Conservation (phyloP, 208 protist genomes). For the Crithidia brevicula region DNA sequence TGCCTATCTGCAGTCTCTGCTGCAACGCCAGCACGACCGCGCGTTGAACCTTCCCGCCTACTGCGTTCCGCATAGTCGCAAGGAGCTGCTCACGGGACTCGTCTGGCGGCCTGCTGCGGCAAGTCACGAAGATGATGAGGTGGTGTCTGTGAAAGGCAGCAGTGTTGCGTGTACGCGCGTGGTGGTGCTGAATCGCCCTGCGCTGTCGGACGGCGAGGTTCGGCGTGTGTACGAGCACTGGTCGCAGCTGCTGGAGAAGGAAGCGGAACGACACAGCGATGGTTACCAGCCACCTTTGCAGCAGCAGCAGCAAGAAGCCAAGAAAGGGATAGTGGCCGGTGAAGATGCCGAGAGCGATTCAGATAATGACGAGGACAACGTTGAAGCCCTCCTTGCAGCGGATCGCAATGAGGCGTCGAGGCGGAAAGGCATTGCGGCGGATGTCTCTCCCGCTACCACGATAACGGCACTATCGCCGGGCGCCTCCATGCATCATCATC, state of each 20-base stretch:
- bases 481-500: neutral
- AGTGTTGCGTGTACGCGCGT: constrained; percentile 7
- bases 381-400: neutral
- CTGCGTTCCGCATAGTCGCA: constrained; percentile 23
- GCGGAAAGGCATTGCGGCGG: no score
- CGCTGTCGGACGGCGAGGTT: constrained; percentile 12
- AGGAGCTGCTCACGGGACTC: constrained; percentile 21
- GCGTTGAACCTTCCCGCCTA: constrained; percentile 26
- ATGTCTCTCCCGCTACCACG: neutral
- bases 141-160: neutral
- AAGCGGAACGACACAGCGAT: constrained; percentile 19
- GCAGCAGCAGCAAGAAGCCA: neutral
- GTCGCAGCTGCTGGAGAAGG: constrained; percentile 14
- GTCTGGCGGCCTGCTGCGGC: constrained; percentile 13
- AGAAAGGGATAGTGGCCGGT: neutral
- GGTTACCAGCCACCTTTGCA: no score
- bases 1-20: constrained; percentile 24
- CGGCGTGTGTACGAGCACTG: constrained; percentile 21
- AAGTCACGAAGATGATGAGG: neutral
- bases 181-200: constrained; percentile 13
- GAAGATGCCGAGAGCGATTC: constrained; percentile 8
- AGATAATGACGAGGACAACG: neutral
- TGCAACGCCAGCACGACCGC: constrained; percentile 22
- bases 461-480: neutral
- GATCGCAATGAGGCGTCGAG: neutral